Conservation (phyloP, 805 yeast species). For the Grigorovia transvaalensis region DNA sequence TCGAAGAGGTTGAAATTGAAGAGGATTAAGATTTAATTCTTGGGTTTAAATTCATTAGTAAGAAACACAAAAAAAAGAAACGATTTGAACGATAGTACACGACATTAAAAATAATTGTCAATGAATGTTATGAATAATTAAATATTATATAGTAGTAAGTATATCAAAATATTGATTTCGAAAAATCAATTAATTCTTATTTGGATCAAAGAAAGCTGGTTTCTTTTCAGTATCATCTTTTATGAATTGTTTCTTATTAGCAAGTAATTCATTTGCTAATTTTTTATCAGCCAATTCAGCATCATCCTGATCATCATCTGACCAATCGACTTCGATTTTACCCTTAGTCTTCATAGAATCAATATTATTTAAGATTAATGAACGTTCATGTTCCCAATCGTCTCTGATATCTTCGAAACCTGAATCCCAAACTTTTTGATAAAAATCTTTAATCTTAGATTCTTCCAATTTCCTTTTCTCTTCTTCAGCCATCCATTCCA, state of each 20-base stretch:
- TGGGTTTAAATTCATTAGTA: no score
- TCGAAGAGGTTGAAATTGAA: background rate
- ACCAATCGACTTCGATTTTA: constrained; percentile 48
- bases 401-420: constrained; percentile 70
- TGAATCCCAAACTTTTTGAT: constrained; percentile 60
- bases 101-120: background rate
- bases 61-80: no score
- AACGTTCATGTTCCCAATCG: constrained; percentile 65
- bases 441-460: constrained; percentile 51
- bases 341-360: constrained; percentile 33
- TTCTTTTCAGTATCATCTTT: constrained; percentile 11
- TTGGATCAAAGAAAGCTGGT: constrained; percentile 21
- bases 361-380: constrained; percentile 63
- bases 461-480: constrained; percentile 56
- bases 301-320: constrained; percentile 36
- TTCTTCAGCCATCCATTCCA: constrained; percentile 84
- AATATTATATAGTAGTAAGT: background rate
- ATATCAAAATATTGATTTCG: background rate
- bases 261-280: background rate
- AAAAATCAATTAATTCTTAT: constrained; percentile 6
- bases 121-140: background rate
- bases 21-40: background rate
- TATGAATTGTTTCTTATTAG: background rate
- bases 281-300: background rate
- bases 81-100: background rate